Percentiles rank a stretch among this genome's conserved stretches.
Evolutionary conservation across 139 green algal genomes (phyloP).

Genomic region (Trebouxia sp.): DNA sequence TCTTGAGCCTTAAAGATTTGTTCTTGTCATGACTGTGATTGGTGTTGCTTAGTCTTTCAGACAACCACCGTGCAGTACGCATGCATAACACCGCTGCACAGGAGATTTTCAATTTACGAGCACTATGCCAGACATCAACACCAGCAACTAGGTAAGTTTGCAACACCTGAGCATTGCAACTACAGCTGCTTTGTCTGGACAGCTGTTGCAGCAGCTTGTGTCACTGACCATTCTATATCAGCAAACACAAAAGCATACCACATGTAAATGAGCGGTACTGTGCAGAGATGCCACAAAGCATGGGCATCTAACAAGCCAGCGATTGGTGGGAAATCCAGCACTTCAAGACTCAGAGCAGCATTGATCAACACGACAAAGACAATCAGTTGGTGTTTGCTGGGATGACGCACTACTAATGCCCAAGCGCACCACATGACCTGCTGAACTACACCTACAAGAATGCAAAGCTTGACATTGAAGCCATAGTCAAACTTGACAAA

Average conservation of each 20-base stretch:
- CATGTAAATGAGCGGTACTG: constrained; percentile 64
- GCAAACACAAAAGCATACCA: constrained; percentile 77
- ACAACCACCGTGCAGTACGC: too few relatives aligned
- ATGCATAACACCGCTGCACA: too few relatives aligned
- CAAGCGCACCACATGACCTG: constrained; percentile 53
- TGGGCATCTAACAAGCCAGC: constrained; percentile 77
- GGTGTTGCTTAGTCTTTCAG: too few relatives aligned
- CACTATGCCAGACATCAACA: too few relatives aligned
- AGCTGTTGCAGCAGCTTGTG: not conserved
- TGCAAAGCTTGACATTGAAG: constrained; percentile 77
- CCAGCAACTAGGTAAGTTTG: too few relatives aligned
- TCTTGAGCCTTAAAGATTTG: too few relatives aligned
- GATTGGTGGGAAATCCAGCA: constrained; percentile 86
- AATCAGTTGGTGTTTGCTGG: constrained; percentile 44
- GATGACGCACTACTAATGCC: constrained; percentile 44
- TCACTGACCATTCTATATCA: constrained; percentile 34
- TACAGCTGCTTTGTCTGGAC: too few relatives aligned
- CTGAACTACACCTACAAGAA: constrained; percentile 59
- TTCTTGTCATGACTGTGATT: too few relatives aligned
- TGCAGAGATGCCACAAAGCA: constrained; percentile 80
- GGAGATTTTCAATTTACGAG: too few relatives aligned
- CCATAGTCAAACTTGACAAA: constrained; percentile 89
- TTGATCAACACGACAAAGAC: constrained; percentile 64
- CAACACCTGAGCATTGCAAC: too few relatives aligned
- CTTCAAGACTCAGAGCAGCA: constrained; percentile 69